Evolutionary conservation across 2,329 filamentous ascomycete genomes (phyloP).

Genomic region (Nemania abortiva): DNA sequence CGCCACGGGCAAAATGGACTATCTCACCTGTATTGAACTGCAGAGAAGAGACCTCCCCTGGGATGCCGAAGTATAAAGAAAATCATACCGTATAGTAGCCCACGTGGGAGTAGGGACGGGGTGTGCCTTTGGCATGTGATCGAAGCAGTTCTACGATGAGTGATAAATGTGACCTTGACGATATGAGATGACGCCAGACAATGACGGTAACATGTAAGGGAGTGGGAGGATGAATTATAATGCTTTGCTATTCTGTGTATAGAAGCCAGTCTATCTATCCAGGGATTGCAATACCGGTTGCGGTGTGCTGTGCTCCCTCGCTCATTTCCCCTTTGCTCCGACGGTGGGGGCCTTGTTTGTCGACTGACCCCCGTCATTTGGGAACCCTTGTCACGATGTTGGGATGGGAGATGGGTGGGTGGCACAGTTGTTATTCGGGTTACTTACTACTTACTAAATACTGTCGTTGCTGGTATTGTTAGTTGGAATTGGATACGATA

Average conservation of each 20-base stretch:
- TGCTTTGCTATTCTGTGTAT: constrained; percentile 15
- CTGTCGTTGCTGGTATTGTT: constrained; percentile 8
- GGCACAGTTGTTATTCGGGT: not conserved
- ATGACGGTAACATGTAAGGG: constrained; percentile 20
- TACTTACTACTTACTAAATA: not conserved
- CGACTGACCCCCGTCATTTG: not conserved
- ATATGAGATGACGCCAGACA: constrained; percentile 29
- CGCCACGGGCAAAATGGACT: constrained; percentile 46
- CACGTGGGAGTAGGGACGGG: not conserved
- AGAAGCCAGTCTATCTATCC: not conserved
- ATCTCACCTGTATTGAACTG: constrained; percentile 51
- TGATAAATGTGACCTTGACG: constrained; percentile 25
- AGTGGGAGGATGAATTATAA: not conserved
- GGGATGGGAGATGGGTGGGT: not conserved
- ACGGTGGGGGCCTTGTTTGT: not conserved
- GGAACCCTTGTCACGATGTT: not conserved
- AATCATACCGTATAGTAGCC: not conserved
- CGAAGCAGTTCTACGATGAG: constrained; percentile 17
- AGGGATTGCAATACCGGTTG: not conserved
- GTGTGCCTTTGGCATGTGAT: not conserved
- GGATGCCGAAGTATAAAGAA: constrained; percentile 46
- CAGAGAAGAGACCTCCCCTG: constrained; percentile 52
- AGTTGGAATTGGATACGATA: constrained; percentile 34
- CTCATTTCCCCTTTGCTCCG: not conserved
- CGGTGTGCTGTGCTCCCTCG: not conserved